These are phyloP conservation scores for Penicillium egyptiacum DNA, from an alignment of 495 filamentous ascomycete genomes.

Conservation along the genomic window DNA sequence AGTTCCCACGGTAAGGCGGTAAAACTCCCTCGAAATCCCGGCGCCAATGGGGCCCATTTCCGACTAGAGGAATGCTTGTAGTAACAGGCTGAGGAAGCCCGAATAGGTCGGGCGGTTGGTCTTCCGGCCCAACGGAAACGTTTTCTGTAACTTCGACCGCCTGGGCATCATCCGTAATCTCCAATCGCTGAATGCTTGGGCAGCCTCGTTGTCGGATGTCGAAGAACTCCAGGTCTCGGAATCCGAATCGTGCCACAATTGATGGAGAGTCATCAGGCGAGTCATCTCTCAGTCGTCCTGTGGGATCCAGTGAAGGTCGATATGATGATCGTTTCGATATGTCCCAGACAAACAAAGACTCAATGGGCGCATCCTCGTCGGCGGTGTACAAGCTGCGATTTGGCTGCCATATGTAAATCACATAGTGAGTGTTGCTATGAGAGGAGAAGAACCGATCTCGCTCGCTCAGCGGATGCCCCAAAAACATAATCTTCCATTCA, in stretches of 20 bases:
- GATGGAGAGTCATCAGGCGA: constrained; percentile 44
- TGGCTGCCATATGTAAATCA: constrained; percentile 66
- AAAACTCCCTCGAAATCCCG: constrained; percentile 45
- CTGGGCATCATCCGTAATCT: constrained; percentile 48
- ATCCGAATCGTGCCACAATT: constrained; percentile 57
- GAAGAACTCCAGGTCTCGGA: constrained; percentile 56
- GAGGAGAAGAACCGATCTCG: constrained; percentile 64
- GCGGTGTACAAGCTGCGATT: constrained; percentile 57
- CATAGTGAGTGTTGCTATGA: constrained; percentile 63
- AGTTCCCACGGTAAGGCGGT: constrained; percentile 40
- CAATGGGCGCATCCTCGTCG: constrained; percentile 59
- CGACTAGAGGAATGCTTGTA: constrained; percentile 56
- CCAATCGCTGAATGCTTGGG: constrained; percentile 53
- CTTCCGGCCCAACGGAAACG: constrained; percentile 45
- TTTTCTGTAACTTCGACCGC: constrained; percentile 52
- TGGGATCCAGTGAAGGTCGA: constrained; percentile 56
- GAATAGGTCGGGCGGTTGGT: constrained; percentile 17
- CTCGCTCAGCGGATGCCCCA: constrained; percentile 59
- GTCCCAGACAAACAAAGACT: constrained; percentile 67
- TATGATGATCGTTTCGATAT: constrained; percentile 57
- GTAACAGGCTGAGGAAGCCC: constrained; percentile 38
- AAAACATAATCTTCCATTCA: constrained; percentile 67
- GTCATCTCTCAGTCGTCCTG: constrained; percentile 34
- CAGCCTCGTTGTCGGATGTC: constrained; percentile 56
- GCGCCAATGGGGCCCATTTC: constrained; percentile 54